Evolutionary conservation across 106 monocot genomes (phyloP), one percentile per base, ranked within the genome.

Genomic region (Allium cepa): DNA sequence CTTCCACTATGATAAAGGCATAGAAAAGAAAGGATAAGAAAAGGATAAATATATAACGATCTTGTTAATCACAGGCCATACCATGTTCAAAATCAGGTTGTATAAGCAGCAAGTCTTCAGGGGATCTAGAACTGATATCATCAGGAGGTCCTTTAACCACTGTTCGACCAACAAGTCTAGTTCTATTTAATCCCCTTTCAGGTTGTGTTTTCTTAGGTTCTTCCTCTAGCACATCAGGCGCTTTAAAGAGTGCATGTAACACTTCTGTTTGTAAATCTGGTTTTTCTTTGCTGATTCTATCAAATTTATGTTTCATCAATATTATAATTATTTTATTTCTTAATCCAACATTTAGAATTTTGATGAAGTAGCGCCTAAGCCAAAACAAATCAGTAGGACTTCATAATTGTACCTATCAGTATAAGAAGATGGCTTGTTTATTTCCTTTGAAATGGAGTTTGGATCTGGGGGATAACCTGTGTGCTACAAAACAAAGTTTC

Each of bases 181-280:
- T 81, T 77, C 92, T 76, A 76, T 88, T 93, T 64, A 81, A 61
- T 27, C 92, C 92, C 72, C 74, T 74, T 57, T 79, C 84, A 22
- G 76, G 53, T 36, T 68, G 72, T 18, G 62, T 84, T 66, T 55
- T 57, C 72, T 71, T 81, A 75, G 79, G 72, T 60, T 88, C 85
- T 50, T 82, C 82, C 45, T 67, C 62, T 79, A 60, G 76, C 50
- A 80, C 80, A 36, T 84, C 81, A 56, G 94, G 84, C 49, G 62
- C 69, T 60, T 26, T 72, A 74, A 94, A 94, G 62, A 90, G 60
- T 69, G 90, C 61, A 75, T 80, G 63, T 63, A 94, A 60, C 18
- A 90, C 66, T 72, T 87, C 84, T 61, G 47, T 79, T 66, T 86
- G 70, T 4, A 93, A 56, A 72, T 71, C 72, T 12, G 77, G 73